phyloP scores from a whole-genome alignment of 768 basidiomycete genomes.

The Phylloporus sp. region DNA sequence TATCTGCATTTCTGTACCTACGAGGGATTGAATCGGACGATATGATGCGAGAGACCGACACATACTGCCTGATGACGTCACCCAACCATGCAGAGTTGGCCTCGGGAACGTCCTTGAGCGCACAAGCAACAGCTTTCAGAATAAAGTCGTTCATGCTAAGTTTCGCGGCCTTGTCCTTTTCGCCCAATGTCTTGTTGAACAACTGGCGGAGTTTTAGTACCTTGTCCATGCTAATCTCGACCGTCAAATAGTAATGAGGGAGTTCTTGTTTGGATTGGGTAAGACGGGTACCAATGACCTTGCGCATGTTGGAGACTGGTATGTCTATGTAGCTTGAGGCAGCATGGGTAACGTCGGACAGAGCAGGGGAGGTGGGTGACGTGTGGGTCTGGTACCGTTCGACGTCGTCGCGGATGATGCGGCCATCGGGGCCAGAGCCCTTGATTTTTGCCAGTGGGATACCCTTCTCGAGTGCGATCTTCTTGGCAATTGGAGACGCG shows the following conservation, averaged over 20 bases:
- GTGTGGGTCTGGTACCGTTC: constrained; percentile 74
- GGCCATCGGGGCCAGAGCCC: constrained; percentile 89
- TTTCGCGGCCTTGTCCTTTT: constrained; percentile 88
- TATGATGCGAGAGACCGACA: neutral
- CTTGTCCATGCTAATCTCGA: constrained; percentile 96
- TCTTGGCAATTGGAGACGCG: constrained; percentile 93
- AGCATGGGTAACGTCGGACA: constrained; percentile 44
- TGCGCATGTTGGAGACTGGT: constrained; percentile 91
- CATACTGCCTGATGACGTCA: constrained; percentile 91
- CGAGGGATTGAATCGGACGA: neutral
- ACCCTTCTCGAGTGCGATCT: constrained; percentile 91
- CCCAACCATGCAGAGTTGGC: constrained; percentile 98
- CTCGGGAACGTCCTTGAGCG: constrained; percentile 92
- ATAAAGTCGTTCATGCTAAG: constrained; percentile 98
- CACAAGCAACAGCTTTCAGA: constrained; percentile 89
- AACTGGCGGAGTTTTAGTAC: constrained; percentile 89
- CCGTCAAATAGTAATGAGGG: constrained; percentile 97
- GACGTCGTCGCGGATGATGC: constrained; percentile 92
- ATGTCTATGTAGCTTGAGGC: constrained; percentile 80
- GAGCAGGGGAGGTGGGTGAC: constrained; percentile 38
- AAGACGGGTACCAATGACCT: constrained; percentile 85
- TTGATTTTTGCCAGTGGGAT: constrained; percentile 87
- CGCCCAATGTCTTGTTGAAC: constrained; percentile 84
- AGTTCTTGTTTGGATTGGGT: constrained; percentile 89
- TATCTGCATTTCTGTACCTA: constrained; percentile 95